phyloP scores from a whole-genome alignment of 2,329 filamentous ascomycete genomes.

The Colletotrichum sp. region DNA sequence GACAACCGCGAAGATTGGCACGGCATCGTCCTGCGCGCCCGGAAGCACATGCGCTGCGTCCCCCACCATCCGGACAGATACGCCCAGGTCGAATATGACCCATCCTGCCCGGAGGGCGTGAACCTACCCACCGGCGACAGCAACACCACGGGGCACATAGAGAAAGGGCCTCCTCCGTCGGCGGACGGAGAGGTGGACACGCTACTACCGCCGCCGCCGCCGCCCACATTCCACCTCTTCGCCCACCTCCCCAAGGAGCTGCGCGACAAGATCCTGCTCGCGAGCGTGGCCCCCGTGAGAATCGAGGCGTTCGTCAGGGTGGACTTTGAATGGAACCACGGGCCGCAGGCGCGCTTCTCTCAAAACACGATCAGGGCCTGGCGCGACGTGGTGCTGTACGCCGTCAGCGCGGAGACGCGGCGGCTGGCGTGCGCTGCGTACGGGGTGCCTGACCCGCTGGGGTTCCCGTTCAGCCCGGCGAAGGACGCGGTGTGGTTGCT shows the following conservation, averaged over 20 bases:
- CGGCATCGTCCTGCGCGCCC: not conserved
- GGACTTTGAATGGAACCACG: not conserved
- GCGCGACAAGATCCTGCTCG: not conserved
- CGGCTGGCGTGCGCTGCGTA: not conserved
- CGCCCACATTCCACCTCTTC: not conserved
- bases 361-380: not conserved
- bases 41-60: not conserved
- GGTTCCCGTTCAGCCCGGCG: not conserved
- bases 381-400: not conserved
- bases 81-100: not conserved
- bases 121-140: not conserved
- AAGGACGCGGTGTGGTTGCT: not conserved
- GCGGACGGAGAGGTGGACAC: not conserved
- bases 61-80: not conserved
- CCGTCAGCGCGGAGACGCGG: not conserved
- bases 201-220: not conserved
- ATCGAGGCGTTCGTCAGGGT: not conserved
- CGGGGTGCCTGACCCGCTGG: not conserved
- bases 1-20: not conserved
- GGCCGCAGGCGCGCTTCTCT: not conserved
- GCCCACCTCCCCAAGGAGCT: not conserved
- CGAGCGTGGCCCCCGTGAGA: not conserved
- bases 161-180: not conserved
- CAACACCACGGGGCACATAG: not conserved
- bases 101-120: not conserved